Base-by-base conservation (phyloP, 345 rosid species). In the Pugionium dolabratum region DNA sequence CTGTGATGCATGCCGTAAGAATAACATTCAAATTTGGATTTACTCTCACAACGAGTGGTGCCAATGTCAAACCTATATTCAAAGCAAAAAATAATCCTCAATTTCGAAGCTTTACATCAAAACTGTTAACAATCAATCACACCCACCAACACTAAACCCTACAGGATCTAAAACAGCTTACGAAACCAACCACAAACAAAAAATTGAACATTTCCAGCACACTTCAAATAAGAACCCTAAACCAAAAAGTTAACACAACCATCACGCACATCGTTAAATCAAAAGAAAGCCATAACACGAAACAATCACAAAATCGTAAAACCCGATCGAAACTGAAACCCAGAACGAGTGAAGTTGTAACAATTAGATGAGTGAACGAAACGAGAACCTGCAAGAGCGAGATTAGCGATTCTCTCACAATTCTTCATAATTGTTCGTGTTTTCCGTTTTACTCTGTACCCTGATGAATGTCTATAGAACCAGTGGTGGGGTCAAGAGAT, bases 1-100 rank as follows among this genome's bases (percentile, higher is more conserved):
- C 99, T 1, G 99, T 49, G 27, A 95, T 89, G 69, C 91, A 84
- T 54, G 99, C 99, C 29, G 96, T 90, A 73, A 90, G 82, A 50
- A 88, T 76, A 54, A 90, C 97, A 78, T 95, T 95, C 75, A 95
- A 66, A 64, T 95, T 95, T 29, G 99, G 94, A 51, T 95, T 79
- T 43, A 95, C 99, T 66, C 79, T 87, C 76, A 91, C 81, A 59
- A 89, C 72, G 8, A 95, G 97, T 28, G 99, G 99, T 49, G 97
- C 97, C 79, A 95, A 64, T 4, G 96, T 56, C 75, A 95, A 82
- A 72, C 93, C 99, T 95, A 90, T 69, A 78, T 18, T 18, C 18
- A 44, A 67, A 33, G 44, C 70, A 27, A 62, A 40, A 34, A 56
- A 56, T 59, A 31, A 2, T 2, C 60, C 58, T 65, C 76, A 40